Conservation (phyloP, 345 rosid species). For the Psidium guajava region DNA sequence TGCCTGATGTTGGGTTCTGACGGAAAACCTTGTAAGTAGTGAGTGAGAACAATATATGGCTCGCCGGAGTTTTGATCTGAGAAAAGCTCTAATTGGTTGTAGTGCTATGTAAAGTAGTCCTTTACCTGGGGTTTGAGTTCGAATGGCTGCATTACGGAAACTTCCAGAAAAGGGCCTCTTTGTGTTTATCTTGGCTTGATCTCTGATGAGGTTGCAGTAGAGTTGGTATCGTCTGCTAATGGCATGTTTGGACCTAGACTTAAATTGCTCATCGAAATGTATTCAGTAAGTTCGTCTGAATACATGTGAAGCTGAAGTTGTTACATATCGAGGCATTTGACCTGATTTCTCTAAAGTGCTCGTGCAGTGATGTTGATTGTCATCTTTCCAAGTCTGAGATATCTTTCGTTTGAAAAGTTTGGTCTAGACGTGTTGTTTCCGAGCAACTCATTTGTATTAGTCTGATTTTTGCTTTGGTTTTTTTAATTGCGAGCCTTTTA, state of each 20-base stretch:
- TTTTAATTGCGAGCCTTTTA: no score
- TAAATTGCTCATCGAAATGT: background rate
- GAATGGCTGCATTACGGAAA: background rate
- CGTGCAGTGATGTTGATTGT: background rate
- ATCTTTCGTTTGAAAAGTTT: background rate
- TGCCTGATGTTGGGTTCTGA: background rate
- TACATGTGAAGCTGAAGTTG: no score
- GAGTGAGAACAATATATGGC: background rate
- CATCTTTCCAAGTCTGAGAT: background rate
- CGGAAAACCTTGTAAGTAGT: background rate
- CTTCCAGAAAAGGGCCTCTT: background rate
- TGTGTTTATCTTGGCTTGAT: background rate
- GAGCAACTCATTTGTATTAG: background rate
- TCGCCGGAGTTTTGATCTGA: background rate
- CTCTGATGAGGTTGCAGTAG: background rate
- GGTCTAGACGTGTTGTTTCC: background rate
- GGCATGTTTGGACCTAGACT: background rate
- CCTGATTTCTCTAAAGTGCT: background rate
- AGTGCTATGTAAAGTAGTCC: background rate
- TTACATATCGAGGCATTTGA: background rate
- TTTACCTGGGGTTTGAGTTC: background rate
- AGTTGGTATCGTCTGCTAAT: background rate
- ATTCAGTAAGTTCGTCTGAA: background rate
- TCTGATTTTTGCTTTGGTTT: background rate
- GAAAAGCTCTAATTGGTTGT: background rate